These are phyloP conservation scores for Priceomyces haplophilus DNA, from an alignment of 805 yeast species.

Conservation along the genomic window DNA sequence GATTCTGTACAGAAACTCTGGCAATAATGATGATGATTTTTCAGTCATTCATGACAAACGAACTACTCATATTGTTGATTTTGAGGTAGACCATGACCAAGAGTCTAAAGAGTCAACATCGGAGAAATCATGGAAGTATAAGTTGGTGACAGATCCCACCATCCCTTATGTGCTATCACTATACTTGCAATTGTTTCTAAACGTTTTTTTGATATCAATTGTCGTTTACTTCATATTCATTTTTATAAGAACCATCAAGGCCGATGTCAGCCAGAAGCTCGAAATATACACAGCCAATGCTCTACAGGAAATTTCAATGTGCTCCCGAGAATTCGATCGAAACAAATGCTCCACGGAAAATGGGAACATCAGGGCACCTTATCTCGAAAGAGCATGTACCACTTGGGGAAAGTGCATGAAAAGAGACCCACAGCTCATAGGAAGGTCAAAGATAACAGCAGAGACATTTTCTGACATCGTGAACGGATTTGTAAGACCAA, in stretches of 20 bases:
- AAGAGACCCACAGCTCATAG: conserved; percentile 65
- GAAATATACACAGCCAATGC: conserved; percentile 60
- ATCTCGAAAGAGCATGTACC: conserved; percentile 64
- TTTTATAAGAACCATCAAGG: conserved; percentile 54
- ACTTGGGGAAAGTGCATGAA: conserved; percentile 83
- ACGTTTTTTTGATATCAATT: conserved; percentile 48
- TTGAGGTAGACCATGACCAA: not conserved
- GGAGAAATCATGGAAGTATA: not conserved
- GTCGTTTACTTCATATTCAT: conserved; percentile 50
- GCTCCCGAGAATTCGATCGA: conserved; percentile 64
- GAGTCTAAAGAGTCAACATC: not conserved
- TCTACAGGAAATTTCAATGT: conserved; percentile 59
- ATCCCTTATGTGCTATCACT: conserved; percentile 57
- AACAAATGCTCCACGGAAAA: conserved; percentile 67
- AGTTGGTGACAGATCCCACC: conserved; percentile 36
- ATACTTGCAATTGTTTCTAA: conserved; percentile 63
- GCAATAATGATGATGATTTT: conserved; percentile 9
- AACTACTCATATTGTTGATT: not conserved
- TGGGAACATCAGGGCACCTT: conserved; percentile 58
- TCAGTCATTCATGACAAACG: not conserved
- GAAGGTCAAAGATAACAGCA: conserved; percentile 70
- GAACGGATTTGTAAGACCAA: conserved; percentile 70
- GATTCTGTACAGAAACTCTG: conserved; percentile 17
- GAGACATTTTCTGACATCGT: conserved; percentile 80
- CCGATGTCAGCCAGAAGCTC: conserved; percentile 70